Percentiles rank a stretch among this genome's conserved stretches.
phyloP scores from a whole-genome alignment of 306 rosid species.

The Casuarina cunninghamiana region DNA sequence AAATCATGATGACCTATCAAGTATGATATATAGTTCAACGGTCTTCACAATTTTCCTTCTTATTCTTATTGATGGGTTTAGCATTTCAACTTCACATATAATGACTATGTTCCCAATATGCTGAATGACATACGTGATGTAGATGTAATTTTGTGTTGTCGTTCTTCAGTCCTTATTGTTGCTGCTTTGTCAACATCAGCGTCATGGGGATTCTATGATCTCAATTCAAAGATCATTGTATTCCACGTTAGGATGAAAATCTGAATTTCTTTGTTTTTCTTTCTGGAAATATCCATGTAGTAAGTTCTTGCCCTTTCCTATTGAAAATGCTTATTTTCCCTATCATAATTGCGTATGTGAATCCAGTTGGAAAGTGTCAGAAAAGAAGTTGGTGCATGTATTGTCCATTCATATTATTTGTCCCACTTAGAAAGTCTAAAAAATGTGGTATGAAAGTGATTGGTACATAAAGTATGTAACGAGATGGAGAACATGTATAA shows the following conservation, averaged over 20 bases:
- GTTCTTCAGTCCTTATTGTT: not conserved
- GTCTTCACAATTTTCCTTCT: not conserved
- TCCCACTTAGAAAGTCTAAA: not conserved
- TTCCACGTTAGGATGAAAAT: not conserved
- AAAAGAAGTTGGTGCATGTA: not conserved
- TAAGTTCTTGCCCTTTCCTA: not conserved
- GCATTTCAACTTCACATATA: not conserved
- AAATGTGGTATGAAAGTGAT: not conserved
- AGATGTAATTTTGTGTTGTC: not conserved
- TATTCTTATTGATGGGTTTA: not conserved
- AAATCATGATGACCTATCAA: not conserved
- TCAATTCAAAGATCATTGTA: not conserved
- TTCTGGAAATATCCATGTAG: not conserved
- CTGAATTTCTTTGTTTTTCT: not conserved
- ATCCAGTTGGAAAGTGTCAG: not conserved
- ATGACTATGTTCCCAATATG: not conserved
- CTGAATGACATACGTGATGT: not conserved
- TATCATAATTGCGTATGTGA: not conserved
- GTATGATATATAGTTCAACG: not conserved
- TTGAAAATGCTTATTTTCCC: not conserved
- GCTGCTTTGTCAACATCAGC: not conserved
- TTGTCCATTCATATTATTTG: not conserved
- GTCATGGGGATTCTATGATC: not conserved
- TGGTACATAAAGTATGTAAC: not conserved
- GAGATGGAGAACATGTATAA: not conserved